These are phyloP conservation scores for Colletotrichum sublineola DNA, from an alignment of 2,329 filamentous ascomycete genomes.

Conservation along the genomic window DNA sequence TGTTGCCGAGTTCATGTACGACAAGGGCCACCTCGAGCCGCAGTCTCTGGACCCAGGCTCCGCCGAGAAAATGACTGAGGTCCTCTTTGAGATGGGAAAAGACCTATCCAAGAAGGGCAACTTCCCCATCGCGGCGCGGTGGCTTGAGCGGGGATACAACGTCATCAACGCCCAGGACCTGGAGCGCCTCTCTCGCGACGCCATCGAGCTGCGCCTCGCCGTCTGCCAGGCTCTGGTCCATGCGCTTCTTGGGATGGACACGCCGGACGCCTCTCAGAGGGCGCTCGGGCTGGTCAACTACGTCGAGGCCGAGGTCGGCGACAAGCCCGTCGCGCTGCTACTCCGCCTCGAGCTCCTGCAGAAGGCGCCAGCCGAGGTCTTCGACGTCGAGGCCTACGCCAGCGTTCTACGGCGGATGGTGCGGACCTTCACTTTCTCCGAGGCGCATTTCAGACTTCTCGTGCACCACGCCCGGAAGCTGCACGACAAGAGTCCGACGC, in stretches of 20 bases:
- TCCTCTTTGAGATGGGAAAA: constrained; percentile 80
- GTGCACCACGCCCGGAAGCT: constrained; percentile 78
- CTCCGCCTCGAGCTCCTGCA: constrained; percentile 77
- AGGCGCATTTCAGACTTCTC: constrained; percentile 74
- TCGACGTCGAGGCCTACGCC: constrained; percentile 63
- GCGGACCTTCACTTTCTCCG: constrained; percentile 68
- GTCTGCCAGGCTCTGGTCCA: constrained; percentile 75
- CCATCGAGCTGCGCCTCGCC: constrained; percentile 73
- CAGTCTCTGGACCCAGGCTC: constrained; percentile 60
- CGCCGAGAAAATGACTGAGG: constrained; percentile 74
- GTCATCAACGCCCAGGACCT: constrained; percentile 68
- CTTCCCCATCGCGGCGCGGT: constrained; percentile 71
- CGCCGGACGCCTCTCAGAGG: constrained; percentile 59
- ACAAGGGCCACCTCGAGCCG: constrained; percentile 63
- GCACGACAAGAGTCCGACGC: constrained; percentile 63
- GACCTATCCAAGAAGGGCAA: constrained; percentile 66
- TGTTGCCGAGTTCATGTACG: constrained; percentile 83
- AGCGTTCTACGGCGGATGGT: constrained; percentile 73
- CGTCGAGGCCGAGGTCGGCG: constrained; percentile 73
- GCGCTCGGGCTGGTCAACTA: constrained; percentile 70
- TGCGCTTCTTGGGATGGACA: constrained; percentile 63
- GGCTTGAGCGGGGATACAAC: constrained; percentile 78
- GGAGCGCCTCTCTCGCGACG: constrained; percentile 69
- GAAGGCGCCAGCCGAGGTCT: constrained; percentile 58
- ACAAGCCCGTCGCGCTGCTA: constrained; percentile 75